Evolutionary conservation across 2,329 filamentous ascomycete genomes (phyloP).

Genomic region (Fusarium armeniacum): DNA sequence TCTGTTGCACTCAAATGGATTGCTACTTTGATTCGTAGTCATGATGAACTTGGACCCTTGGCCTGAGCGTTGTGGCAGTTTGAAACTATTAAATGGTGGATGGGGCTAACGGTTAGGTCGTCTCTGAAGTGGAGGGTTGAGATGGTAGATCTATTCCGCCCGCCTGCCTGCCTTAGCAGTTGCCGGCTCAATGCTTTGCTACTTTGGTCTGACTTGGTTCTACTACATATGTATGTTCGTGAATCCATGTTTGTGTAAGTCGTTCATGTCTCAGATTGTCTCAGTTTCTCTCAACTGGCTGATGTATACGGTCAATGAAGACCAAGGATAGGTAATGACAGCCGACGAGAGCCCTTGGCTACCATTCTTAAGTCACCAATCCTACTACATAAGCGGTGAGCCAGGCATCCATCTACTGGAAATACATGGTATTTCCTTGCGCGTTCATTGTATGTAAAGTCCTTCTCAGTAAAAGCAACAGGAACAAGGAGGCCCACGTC

Average conservation of each 20-base stretch:
- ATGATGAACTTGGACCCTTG: slow-evolving; percentile 22
- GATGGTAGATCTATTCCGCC: background rate
- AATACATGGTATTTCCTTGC: slow-evolving; percentile 2
- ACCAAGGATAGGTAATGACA: background rate
- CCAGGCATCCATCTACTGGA: background rate
- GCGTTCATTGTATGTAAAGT: background rate
- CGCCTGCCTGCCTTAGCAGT: too few species aligned
- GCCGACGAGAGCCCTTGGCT: background rate
- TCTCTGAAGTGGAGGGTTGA: background rate
- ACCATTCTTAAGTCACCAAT: background rate
- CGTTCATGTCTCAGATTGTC: slow-evolving; percentile 15
- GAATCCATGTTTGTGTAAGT: slow-evolving; percentile 19
- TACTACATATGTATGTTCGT: background rate
- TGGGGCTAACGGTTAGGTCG: background rate
- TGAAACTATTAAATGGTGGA: slow-evolving; percentile 9
- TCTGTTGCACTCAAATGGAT: slow-evolving; percentile 6
- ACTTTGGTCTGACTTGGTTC: background rate
- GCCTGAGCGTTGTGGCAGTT: slow-evolving; percentile 24
- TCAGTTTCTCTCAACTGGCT: background rate
- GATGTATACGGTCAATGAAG: background rate
- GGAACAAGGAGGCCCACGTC: slow-evolving; percentile 42
- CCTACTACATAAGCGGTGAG: slow-evolving; percentile 15
- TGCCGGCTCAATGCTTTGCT: background rate
- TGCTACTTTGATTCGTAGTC: slow-evolving; percentile 14
- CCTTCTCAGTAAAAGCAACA: background rate